Evolutionary conservation across 2,329 filamentous ascomycete genomes (phyloP).

Genomic region (Aspergillus melleus): DNA sequence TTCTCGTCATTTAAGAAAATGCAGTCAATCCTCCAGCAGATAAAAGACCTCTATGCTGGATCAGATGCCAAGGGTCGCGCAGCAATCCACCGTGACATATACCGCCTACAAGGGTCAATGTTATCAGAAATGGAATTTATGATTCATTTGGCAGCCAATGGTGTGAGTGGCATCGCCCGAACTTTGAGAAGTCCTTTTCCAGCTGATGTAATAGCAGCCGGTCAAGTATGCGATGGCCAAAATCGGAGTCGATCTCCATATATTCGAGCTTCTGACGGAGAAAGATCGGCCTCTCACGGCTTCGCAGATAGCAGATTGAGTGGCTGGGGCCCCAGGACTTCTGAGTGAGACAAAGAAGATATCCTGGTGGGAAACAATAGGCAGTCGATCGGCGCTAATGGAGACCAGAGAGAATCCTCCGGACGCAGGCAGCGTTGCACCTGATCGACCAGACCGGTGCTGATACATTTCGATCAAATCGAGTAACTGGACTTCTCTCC

Average conservation of each 20-base stretch:
- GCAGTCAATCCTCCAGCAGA: neutral
- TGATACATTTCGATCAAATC: no score
- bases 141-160: neutral
- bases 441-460: no score
- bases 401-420: no score
- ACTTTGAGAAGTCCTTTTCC: neutral
- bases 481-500: no score
- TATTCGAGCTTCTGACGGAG: neutral
- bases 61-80: neutral
- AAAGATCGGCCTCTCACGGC: neutral
- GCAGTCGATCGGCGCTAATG: no score
- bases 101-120: neutral
- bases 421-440: no score
- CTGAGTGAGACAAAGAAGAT: neutral
- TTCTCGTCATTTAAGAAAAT: neutral
- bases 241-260: neutral
- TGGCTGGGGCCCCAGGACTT: neutral
- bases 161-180: neutral
- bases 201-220: neutral
- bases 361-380: no score
- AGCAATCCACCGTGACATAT: neutral
- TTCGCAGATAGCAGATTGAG: neutral
- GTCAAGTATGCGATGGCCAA: neutral
- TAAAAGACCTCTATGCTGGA: neutral
- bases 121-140: neutral